phyloP scores from a whole-genome alignment of 2,329 filamentous ascomycete genomes.

The Eurotiales sp. region DNA sequence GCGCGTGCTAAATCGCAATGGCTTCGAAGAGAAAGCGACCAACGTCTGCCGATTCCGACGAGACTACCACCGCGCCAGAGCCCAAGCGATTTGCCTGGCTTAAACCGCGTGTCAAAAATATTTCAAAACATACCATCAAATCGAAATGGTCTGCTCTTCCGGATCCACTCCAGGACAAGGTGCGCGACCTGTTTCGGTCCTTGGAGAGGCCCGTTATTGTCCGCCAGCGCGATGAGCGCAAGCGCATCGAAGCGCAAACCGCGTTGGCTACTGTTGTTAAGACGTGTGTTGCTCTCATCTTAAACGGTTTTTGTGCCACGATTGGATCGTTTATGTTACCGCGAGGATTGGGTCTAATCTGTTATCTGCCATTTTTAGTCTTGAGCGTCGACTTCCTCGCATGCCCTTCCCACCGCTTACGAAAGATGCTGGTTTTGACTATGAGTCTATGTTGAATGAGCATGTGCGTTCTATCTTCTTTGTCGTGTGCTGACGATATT shows the following conservation, averaged over 20 bases:
- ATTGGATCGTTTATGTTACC: too few relatives aligned
- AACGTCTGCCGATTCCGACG: too few relatives aligned
- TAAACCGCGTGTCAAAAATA: conserved; percentile 38
- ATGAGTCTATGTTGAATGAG: conserved; percentile 41
- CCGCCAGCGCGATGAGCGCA: conserved; percentile 39
- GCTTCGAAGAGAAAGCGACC: conserved; percentile 29
- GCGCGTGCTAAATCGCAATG: conserved; percentile 17
- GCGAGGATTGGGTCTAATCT: background rate
- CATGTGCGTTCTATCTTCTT: conserved; percentile 32
- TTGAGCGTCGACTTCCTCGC: conserved; percentile 39
- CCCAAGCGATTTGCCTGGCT: conserved; percentile 36
- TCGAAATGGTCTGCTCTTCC: conserved; percentile 45
- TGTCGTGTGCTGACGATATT: background rate
- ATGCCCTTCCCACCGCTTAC: conserved; percentile 45
- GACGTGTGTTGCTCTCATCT: conserved; percentile 29
- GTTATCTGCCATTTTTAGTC: conserved; percentile 22
- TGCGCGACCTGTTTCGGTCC: conserved; percentile 39
- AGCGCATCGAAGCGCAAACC: conserved; percentile 40
- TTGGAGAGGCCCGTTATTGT: conserved; percentile 43
- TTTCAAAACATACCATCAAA: conserved; percentile 42
- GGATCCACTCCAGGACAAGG: conserved; percentile 39
- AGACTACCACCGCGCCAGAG: conserved; percentile 12
- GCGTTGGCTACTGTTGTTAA: conserved; percentile 39
- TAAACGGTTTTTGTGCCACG: too few relatives aligned
- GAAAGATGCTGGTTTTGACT: conserved; percentile 42